Percentiles rank a stretch among this genome's conserved stretches.
Conservation (phyloP, 1,284 basidiomycete species). For the Tilletia indica region DNA sequence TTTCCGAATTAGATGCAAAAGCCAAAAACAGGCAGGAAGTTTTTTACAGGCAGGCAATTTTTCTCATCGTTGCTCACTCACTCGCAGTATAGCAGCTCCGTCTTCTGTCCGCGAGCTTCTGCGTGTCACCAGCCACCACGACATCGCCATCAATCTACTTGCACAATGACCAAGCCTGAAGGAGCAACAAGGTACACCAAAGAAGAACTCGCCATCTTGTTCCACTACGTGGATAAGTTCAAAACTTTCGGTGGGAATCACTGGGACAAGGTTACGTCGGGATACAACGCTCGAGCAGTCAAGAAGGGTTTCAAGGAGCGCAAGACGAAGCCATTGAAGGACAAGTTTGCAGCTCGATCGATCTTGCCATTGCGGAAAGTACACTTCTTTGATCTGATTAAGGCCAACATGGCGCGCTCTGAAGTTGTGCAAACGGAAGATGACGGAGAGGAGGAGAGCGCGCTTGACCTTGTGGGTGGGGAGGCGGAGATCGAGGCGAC, state of each 20-base stretch:
- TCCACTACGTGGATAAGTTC: neutral
- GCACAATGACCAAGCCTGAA: neutral
- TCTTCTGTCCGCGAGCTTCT: too few species aligned
- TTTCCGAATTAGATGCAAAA: too few species aligned
- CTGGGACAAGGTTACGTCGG: neutral
- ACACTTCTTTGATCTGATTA: neutral
- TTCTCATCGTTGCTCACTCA: too few species aligned
- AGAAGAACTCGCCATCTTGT: neutral
- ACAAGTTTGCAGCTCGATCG: neutral
- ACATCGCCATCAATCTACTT: too few species aligned
- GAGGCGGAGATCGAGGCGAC: neutral
- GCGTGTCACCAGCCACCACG: too few species aligned
- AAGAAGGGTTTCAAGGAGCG: neutral
- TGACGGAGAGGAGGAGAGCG: neutral
- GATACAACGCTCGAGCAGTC: neutral
- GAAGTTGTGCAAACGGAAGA: neutral
- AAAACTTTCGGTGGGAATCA: neutral
- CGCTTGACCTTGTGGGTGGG: neutral
- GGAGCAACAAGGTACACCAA: neutral
- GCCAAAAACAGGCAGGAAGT: too few species aligned
- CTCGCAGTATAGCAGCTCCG: too few species aligned
- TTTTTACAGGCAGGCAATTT: too few species aligned
- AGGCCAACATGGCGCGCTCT: neutral
- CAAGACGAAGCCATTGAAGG: neutral
- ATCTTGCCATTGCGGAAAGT: too few species aligned